Conservation (phyloP, 345 rosid genomes). For the Salix exigua region DNA sequence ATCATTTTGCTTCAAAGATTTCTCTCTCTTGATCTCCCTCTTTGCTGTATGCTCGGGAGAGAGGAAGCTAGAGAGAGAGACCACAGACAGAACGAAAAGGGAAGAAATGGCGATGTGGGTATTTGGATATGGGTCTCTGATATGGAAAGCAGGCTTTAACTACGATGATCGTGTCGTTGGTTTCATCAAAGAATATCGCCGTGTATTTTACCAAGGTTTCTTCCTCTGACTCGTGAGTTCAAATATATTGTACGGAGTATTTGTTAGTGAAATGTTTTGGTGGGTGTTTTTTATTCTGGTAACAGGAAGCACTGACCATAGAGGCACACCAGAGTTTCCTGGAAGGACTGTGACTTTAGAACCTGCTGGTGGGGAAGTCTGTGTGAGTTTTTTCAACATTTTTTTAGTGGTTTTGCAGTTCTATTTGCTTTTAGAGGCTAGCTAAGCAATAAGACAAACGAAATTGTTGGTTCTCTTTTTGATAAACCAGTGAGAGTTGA, state of each 20-base stretch:
- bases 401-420: too few species aligned
- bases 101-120: slow-evolving; percentile 74
- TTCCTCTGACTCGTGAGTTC: not conserved
- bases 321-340: slow-evolving; percentile 80
- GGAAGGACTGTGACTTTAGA: slow-evolving; percentile 85
- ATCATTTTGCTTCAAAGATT: not conserved
- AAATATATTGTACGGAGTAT: not conserved
- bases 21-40: not conserved
- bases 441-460: too few species aligned
- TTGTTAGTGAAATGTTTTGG: not conserved
- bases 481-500: too few species aligned
- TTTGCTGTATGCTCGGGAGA: not conserved
- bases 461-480: too few species aligned
- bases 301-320: slow-evolving; percentile 88
- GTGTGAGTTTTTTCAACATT: slow-evolving; percentile 42
- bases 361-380: slow-evolving; percentile 62
- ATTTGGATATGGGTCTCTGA: slow-evolving; percentile 79
- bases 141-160: slow-evolving; percentile 78
- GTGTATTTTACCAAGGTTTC: slow-evolving; percentile 79
- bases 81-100: not conserved
- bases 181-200: slow-evolving; percentile 75
- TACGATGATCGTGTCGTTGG: slow-evolving; percentile 73
- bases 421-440: too few species aligned
- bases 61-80: not conserved
- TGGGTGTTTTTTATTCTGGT: not conserved